Percentiles rank a stretch among this genome's conserved stretches.
These are phyloP conservation scores for Pichia paraexigua DNA, from an alignment of 805 yeast genomes.

Conservation along the genomic window DNA sequence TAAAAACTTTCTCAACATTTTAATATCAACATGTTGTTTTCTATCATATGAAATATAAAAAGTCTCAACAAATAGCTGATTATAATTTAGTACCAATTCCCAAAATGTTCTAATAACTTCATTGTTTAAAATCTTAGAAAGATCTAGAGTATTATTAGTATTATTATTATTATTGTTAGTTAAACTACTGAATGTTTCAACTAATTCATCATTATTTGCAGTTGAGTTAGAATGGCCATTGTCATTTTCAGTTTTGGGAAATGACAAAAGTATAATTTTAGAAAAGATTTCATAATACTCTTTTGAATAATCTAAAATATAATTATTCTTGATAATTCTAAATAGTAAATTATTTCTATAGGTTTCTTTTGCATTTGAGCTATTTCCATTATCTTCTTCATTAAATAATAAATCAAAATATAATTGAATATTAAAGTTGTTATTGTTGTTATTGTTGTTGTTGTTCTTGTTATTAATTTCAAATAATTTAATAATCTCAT, in stretches of 20 bases:
- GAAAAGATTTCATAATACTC: slow-evolving; percentile 16
- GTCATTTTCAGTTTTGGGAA: slow-evolving; percentile 5
- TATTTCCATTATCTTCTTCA: neutral
- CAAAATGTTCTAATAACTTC: slow-evolving; percentile 19
- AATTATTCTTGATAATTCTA: slow-evolving; percentile 12
- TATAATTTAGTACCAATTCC: slow-evolving; percentile 15
- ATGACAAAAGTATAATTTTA: slow-evolving; percentile 6
- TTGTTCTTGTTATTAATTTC: slow-evolving; percentile 1
- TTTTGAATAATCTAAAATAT: slow-evolving; percentile 10
- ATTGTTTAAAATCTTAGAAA: slow-evolving; percentile 4
- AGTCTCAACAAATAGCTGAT: slow-evolving; percentile 15
- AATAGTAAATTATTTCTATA: slow-evolving; percentile 16
- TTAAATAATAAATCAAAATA: slow-evolving; percentile 23
- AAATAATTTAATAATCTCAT: slow-evolving; percentile 28
- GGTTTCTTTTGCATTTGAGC: slow-evolving; percentile 6
- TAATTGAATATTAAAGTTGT: slow-evolving; percentile 8
- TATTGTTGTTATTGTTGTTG: neutral
- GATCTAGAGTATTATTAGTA: neutral
- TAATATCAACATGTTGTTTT: neutral
- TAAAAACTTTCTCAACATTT: neutral
- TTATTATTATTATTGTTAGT: neutral
- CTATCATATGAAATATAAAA: slow-evolving; percentile 11
- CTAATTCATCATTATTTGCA: neutral
- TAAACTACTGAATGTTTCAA: neutral
- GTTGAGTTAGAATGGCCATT: neutral